phyloP scores from a whole-genome alignment of 1,284 basidiomycete genomes.

The Meira nashicola region DNA sequence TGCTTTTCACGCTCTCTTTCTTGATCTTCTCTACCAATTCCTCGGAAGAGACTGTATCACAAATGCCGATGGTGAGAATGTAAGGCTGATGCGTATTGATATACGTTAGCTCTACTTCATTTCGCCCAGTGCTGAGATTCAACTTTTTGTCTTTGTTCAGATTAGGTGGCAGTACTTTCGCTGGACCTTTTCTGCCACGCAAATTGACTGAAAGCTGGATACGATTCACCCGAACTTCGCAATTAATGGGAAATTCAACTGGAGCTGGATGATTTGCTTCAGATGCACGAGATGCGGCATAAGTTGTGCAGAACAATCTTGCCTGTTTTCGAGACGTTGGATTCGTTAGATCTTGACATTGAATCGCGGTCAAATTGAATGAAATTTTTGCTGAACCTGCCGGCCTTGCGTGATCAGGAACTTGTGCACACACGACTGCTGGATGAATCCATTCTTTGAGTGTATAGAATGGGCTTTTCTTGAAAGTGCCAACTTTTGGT shows the following conservation, averaged over 20 bases:
- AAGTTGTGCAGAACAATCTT: neutral
- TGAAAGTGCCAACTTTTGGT: neutral
- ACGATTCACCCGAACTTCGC: slow-evolving; percentile 43
- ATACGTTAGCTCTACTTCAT: slow-evolving; percentile 42
- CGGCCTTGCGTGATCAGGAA: neutral
- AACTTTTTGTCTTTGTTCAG: slow-evolving; percentile 41
- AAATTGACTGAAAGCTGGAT: slow-evolving; percentile 30
- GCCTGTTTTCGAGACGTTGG: neutral
- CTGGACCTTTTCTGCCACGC: slow-evolving; percentile 41
- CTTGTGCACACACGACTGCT: slow-evolving; percentile 1
- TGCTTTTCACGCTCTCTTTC: slow-evolving; percentile 27
- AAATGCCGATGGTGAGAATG: slow-evolving; percentile 35
- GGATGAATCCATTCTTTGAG: neutral
- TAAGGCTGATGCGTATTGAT: slow-evolving; percentile 25
- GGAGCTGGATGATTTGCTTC: neutral
- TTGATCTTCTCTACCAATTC: slow-evolving; percentile 32
- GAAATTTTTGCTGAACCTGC: neutral
- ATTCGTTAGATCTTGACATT: neutral
- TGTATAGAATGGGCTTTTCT: neutral
- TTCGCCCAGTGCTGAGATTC: slow-evolving; percentile 18
- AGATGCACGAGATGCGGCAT: neutral
- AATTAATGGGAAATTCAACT: slow-evolving; percentile 42
- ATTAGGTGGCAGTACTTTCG: slow-evolving; percentile 44
- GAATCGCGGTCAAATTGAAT: neutral
- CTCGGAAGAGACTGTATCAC: slow-evolving; percentile 28